These are phyloP conservation scores for Linnemannia exigua DNA, from an alignment of 192 early-diverging fungal genomes.

Conservation along the genomic window DNA sequence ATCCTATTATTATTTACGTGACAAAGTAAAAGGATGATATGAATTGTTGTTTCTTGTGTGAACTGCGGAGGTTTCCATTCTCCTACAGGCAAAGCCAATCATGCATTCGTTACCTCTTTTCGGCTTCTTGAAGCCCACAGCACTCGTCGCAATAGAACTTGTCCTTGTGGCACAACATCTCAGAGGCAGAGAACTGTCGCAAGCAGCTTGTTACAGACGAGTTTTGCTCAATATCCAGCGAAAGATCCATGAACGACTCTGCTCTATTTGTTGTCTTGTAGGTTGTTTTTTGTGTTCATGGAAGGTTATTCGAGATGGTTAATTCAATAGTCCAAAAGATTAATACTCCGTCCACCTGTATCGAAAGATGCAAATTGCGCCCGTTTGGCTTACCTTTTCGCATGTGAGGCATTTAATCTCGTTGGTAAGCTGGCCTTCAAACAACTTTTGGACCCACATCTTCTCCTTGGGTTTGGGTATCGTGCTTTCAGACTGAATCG, in stretches of 20 bases:
- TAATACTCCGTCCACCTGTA: not conserved
- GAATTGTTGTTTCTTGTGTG: not conserved
- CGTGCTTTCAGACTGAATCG: slow-evolving; percentile 49
- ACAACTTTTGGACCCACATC: slow-evolving; percentile 96
- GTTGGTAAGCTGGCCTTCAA: slow-evolving; percentile 96
- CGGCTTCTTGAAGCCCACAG: slow-evolving; percentile 95
- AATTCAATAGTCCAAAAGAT: not conserved
- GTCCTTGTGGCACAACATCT: slow-evolving; percentile 95
- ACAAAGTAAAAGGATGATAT: not conserved
- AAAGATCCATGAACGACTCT: slow-evolving; percentile 96
- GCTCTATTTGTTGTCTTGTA: slow-evolving; percentile 87
- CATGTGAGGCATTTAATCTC: slow-evolving; percentile 98
- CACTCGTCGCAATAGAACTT: slow-evolving; percentile 99
- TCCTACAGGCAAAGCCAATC: not conserved
- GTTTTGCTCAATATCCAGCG: slow-evolving; percentile 97
- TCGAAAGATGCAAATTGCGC: no score
- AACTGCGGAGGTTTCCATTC: not conserved
- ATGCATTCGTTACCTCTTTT: slow-evolving; percentile 73
- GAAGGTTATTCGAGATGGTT: not conserved
- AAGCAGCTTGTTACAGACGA: slow-evolving; percentile 95
- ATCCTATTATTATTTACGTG: slow-evolving; percentile 70
- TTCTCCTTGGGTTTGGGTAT: slow-evolving; percentile 56
- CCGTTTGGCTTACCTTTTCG: slow-evolving; percentile 75
- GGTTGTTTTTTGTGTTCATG: not conserved
- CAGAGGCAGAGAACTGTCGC: slow-evolving; percentile 95